Conservation (phyloP, 495 filamentous ascomycete genomes). For the Tuber magnatum region DNA sequence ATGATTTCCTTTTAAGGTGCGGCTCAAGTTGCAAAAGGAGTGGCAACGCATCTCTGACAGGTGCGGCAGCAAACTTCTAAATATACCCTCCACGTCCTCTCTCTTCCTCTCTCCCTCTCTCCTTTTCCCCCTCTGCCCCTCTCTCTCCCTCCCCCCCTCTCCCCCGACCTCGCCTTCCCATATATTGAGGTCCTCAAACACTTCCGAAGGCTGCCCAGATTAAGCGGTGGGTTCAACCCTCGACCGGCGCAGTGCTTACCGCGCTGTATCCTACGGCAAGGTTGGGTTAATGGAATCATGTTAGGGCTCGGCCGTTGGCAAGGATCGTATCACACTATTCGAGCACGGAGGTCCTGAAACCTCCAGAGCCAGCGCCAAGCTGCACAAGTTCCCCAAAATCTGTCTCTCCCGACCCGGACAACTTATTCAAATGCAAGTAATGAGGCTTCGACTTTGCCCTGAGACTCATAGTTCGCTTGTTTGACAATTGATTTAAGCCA, state of each 20-base stretch:
- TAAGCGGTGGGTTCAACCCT: neutral
- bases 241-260: neutral
- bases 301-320: neutral
- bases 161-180: neutral
- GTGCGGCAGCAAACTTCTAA: neutral
- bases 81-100: neutral
- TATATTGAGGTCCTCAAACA: neutral
- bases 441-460: neutral
- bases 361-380: neutral
- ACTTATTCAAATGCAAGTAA: neutral
- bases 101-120: too few relatives aligned
- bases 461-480: neutral
- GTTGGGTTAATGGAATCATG: neutral
- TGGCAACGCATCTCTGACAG: neutral
- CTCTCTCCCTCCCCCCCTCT: neutral
- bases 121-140: too few relatives aligned
- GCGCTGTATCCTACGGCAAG: neutral
- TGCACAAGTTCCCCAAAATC: neutral
- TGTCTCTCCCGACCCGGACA: neutral
- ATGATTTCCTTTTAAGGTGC: neutral
- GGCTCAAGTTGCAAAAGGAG: neutral
- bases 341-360: neutral
- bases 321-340: neutral
- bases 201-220: neutral
- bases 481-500: neutral